Base-by-base conservation (phyloP, 805 yeast species). In the Suhomyces xylopsoci region DNA sequence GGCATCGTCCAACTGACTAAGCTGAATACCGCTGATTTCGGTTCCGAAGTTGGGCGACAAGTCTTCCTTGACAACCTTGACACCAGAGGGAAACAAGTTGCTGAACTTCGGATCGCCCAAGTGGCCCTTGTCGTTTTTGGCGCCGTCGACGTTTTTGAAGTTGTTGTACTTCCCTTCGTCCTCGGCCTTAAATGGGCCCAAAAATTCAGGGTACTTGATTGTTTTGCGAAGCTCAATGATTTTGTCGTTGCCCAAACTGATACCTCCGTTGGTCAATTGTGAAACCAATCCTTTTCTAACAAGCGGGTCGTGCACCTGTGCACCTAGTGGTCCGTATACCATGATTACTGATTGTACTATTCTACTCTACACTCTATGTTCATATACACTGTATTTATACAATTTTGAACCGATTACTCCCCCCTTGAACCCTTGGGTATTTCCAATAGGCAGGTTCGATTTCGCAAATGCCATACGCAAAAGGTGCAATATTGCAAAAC, bases 21-120 rank as follows among this genome's bases (percentile, higher is more conserved):
- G 55, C 51, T 65, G 67, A 32, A 65, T 45, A 3, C 68, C 68
- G 8, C 56, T 61, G 46, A 65, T 53, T 47, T 65, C 68, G n/a
- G 67, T 63, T 6, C 68, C 68, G 34, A 60, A 59, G 38, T 63
- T 62, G 7, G 68, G 68, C 6, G 65, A 60, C 49, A 64, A 58
- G 53, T 64, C 62, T n/a, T 50, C 51, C 28, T 51, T 54, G 14
- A 49, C 51, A 19, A 49, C 51, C 43, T 61, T 58, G n/a, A 49
- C 28, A 3, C 54, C 58, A 12, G 49, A 51, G 0, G 59, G 59
- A 52, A 65, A 62, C 32, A 65, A 53, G 46, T 59, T 54, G 48
- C 55, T 58, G 52, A 59, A 63, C 5, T 48, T 19, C 2, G 60
- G 58, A 47, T 63, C 63, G 5, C 68, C 68, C 49, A 64, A 58